Conservation (phyloP, 73 alveolate genomes). For the Paramecium sonneborni region DNA sequence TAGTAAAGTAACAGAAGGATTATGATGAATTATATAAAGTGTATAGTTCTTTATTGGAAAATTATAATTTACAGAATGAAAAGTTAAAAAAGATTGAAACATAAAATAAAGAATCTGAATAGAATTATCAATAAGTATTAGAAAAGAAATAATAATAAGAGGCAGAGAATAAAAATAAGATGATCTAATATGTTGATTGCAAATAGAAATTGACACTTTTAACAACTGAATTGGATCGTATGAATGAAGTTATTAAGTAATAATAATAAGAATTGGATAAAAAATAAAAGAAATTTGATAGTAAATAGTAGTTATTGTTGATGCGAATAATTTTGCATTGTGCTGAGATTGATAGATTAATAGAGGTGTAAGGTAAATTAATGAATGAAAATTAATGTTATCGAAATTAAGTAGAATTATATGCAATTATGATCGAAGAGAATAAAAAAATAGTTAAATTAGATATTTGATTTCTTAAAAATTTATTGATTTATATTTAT, state of each 20-base stretch:
- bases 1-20: not conserved
- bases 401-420: not conserved
- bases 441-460: not conserved
- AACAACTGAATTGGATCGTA: not conserved
- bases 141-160: not conserved
- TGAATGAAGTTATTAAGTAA: not conserved
- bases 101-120: not conserved
- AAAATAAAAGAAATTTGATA: not conserved
- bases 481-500: too few relatives aligned
- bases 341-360: conserved; percentile 21
- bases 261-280: not conserved
- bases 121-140: not conserved
- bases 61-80: not conserved
- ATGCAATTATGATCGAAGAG: not conserved
- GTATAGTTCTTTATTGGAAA: not conserved
- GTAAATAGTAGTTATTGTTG: not conserved
- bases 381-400: not conserved
- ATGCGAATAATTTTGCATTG: not conserved
- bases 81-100: not conserved
- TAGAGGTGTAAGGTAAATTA: not conserved
- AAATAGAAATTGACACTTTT: not conserved
- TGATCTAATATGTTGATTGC: not conserved
- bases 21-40: not conserved
- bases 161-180: not conserved
- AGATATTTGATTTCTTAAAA: not conserved